A percentile compares a stretch with the other conserved stretches of the same genome.
Conservation (phyloP, 208 protist genomes). For the Trypanosoma cruzi region DNA sequence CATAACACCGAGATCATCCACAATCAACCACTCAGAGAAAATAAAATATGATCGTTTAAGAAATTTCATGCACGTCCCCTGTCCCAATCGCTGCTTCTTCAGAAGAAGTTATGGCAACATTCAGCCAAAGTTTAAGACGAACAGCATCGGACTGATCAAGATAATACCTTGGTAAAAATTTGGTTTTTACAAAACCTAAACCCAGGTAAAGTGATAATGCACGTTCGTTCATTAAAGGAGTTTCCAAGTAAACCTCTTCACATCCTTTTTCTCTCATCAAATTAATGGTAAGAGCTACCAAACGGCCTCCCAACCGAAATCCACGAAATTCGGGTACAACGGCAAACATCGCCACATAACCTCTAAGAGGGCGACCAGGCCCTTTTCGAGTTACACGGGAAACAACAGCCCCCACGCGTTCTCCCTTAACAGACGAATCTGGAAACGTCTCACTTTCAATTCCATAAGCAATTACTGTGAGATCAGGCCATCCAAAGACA, state of each 20-base stretch:
- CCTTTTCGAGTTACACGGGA: constrained; percentile 81
- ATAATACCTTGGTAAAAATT: constrained; percentile 90
- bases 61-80: not conserved
- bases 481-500: constrained; percentile 96
- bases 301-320: constrained; percentile 87
- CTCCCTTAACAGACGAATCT: constrained; percentile 54
- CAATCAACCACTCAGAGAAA: no score
- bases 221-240: constrained; percentile 90
- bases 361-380: constrained; percentile 66
- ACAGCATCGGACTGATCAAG: constrained; percentile 95
- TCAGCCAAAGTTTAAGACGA: constrained; percentile 95
- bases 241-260: constrained; percentile 95
- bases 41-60: no score
- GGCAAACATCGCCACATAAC: constrained; percentile 99
- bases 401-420: constrained; percentile 92
- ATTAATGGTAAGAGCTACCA: constrained; percentile 91
- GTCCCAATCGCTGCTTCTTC: not conserved
- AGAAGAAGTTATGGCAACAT: constrained; percentile 35
- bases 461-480: constrained; percentile 91
- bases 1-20: no score
- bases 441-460: constrained; percentile 56
- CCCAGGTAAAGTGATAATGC: constrained; percentile 95
- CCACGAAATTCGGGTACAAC: constrained; percentile 93
- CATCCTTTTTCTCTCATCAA: constrained; percentile 93
- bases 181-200: constrained; percentile 95